A percentile compares a stretch with the other conserved stretches of the same genome.
phyloP scores from a whole-genome alignment of 495 filamentous ascomycete genomes.

The Aspergillus carlsbadensis region DNA sequence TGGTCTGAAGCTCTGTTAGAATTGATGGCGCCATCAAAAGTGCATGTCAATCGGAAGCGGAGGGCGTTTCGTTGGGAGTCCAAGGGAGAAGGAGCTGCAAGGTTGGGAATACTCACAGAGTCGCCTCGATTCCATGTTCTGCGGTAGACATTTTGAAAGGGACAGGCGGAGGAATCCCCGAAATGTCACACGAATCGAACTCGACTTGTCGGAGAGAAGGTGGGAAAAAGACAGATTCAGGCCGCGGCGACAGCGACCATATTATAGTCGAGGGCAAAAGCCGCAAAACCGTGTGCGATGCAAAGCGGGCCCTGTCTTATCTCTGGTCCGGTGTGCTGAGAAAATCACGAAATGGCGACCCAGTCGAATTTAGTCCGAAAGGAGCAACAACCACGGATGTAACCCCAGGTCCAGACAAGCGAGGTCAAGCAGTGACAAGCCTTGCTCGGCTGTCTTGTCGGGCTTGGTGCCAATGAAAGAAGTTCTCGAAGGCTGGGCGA shows the following conservation, averaged over 20 bases:
- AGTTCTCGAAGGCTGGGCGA: constrained; percentile 15
- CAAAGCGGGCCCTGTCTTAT: constrained; percentile 21
- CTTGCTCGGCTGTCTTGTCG: constrained; percentile 19
- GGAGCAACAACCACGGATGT: constrained; percentile 27
- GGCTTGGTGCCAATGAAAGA: constrained; percentile 2
- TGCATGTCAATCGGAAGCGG: neutral
- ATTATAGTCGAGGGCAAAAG: constrained; percentile 23
- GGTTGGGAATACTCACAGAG: constrained; percentile 29
- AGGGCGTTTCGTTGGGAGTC: neutral
- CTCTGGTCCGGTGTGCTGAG: constrained; percentile 10
- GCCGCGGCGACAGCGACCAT: neutral
- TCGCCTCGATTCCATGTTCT: constrained; percentile 34
- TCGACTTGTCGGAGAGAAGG: constrained; percentile 4
- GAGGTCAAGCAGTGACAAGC: constrained; percentile 25
- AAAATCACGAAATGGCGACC: constrained; percentile 10
- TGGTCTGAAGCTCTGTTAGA: neutral
- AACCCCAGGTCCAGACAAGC: constrained; percentile 32
- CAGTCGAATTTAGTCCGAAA: constrained; percentile 9
- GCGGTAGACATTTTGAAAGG: constrained; percentile 31
- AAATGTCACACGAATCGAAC: constrained; percentile 2
- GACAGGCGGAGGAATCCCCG: constrained; percentile 9
- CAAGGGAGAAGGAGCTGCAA: neutral
- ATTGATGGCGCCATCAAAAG: neutral
- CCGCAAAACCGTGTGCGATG: constrained; percentile 13
- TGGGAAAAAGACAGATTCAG: neutral